Evolutionary conservation across 2,329 filamentous ascomycete genomes (phyloP).

Genomic region (Thermochaetoides dissita): DNA sequence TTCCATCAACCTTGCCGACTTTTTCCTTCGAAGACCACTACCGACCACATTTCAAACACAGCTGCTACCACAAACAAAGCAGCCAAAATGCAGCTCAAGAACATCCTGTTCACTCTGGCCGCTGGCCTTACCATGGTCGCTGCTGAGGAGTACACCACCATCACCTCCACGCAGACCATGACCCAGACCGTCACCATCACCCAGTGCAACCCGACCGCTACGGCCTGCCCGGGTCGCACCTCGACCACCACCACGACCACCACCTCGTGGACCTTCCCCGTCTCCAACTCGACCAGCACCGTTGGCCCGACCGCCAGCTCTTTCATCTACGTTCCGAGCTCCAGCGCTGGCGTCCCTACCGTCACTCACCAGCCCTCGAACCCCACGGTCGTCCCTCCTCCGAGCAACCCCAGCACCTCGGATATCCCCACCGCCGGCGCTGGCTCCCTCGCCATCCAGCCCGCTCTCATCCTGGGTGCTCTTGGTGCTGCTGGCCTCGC

Average conservation of each 20-base stretch:
- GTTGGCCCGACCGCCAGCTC: conserved; percentile 17
- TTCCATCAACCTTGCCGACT: neutral
- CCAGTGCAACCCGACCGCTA: conserved; percentile 29
- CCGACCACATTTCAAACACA: conserved; percentile 1
- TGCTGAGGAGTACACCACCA: conserved; percentile 25
- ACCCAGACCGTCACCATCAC: conserved; percentile 35
- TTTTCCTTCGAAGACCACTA: neutral
- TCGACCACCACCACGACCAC: conserved; percentile 17
- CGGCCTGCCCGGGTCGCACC: conserved; percentile 28
- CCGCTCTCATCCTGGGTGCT: conserved; percentile 26
- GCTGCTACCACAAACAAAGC: conserved; percentile 1
- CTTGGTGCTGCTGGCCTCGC: conserved; percentile 25
- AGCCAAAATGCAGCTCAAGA: conserved; percentile 33
- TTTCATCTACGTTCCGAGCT: conserved; percentile 16
- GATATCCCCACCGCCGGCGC: conserved; percentile 19
- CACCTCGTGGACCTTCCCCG: conserved; percentile 17
- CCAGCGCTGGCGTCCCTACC: conserved; percentile 10
- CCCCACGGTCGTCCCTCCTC: conserved; percentile 15
- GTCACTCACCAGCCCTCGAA: conserved; percentile 6
- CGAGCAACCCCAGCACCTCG: conserved; percentile 13
- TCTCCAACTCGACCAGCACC: conserved; percentile 22
- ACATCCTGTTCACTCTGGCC: conserved; percentile 28
- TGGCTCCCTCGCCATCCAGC: conserved; percentile 24
- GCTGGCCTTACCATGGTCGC: conserved; percentile 24
- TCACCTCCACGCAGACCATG: conserved; percentile 32